Evolutionary conservation across 2,329 filamentous ascomycete species (phyloP), one percentile per base, ranked within the genome.

Genomic region (Microdochium paspali): DNA sequence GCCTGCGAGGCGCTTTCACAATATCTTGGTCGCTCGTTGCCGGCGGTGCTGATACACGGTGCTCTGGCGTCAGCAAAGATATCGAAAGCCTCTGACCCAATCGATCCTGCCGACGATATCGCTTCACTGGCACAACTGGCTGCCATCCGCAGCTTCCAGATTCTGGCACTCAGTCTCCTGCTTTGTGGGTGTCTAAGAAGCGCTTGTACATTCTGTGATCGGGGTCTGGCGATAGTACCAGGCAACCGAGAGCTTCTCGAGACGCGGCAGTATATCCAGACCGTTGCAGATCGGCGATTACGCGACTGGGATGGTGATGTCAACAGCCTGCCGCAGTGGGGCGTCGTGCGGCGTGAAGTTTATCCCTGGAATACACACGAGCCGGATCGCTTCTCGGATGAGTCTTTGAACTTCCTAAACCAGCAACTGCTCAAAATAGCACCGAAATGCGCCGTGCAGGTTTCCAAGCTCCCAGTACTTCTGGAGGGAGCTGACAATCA

Each of bases 401-500:
- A 84, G 55, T 84, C 85, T 1, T 68, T 97, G 23, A 66, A 74
- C 0, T 74, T 84, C 45, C 69, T 97, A 42, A 97, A 97, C 59
- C 65, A 70, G 21, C 73, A 84, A 54, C 73, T 96, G 54, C 67
- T 72, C 24, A 65, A 68, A 2, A 81, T 89, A 47, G 89, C 90
- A 1, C 85, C 89, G 1, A 91, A 89, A 58, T 87, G 91, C 51
- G 86, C 87, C 53, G 86, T 95, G 25, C 78, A 80, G 49, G 83
- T 85, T 3, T 82, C 89, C 0, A 77, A 84, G 26, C 69, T 98
- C 4, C 93, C 91, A 1, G 71, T 87, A 1, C 68, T 97, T 23
- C 70, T 82, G 10, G 72, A 76, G 44, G 69, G 70, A 23, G 76
- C 74, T 3, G 76, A 76, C 48, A 66, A 67, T 24, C 73, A 69